Evolutionary conservation across 257 asterid species (phyloP).

Genomic region (Penstemon newberryi): DNA sequence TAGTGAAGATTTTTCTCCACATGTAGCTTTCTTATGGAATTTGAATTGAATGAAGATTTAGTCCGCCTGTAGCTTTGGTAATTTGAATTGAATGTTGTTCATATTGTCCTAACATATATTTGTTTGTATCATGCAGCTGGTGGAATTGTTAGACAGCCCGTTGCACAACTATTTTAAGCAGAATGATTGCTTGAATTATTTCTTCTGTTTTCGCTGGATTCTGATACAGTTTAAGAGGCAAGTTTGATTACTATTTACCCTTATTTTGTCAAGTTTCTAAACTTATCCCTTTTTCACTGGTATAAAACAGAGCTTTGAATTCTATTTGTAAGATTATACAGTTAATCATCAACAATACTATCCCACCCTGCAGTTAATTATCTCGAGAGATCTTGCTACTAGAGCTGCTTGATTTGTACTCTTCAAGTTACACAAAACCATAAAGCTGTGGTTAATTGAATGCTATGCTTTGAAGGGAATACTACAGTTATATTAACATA

Average conservation of each 20-base stretch:
- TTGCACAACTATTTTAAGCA: slow-evolving; percentile 81
- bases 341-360: too few relatives aligned
- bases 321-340: too few relatives aligned
- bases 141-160: slow-evolving; percentile 83
- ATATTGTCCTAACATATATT: neutral
- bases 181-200: slow-evolving; percentile 91
- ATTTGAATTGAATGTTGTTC: too few relatives aligned
- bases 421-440: too few relatives aligned
- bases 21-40: neutral
- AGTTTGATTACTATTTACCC: slow-evolving; percentile 27
- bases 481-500: too few relatives aligned
- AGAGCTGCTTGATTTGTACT: too few relatives aligned
- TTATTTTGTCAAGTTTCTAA: neutral
- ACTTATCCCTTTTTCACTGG: neutral
- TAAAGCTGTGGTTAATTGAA: too few relatives aligned
- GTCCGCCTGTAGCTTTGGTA: neutral
- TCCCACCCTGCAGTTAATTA: too few relatives aligned
- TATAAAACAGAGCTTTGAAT: neutral
- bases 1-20: neutral
- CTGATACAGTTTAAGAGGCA: slow-evolving; percentile 97
- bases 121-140: slow-evolving; percentile 66
- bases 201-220: slow-evolving; percentile 99
- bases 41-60: neutral
- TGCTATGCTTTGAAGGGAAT: too few relatives aligned
- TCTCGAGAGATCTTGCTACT: too few relatives aligned